Conservation (phyloP, 495 filamentous ascomycete genomes). For the Collariella sp. region DNA sequence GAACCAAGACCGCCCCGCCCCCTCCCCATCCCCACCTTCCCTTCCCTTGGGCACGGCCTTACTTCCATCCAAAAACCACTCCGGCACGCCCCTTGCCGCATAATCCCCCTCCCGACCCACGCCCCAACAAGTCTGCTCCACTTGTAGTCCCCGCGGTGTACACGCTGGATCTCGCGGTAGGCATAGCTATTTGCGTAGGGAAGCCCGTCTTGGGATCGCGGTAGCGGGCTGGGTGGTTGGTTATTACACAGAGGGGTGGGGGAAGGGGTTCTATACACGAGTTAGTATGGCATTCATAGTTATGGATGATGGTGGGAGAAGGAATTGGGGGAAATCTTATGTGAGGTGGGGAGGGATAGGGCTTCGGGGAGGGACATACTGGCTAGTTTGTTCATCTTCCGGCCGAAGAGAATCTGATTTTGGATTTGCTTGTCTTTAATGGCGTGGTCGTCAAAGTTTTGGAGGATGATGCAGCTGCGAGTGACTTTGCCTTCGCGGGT, state of each 20-base stretch:
- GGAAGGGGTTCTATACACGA: conserved; percentile 35
- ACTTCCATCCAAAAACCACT: conserved; percentile 49
- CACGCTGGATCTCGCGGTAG: conserved; percentile 60
- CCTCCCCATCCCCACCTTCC: no score
- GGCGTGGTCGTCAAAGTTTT: conserved; percentile 47
- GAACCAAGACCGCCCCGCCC: not conserved
- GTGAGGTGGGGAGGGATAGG: no score
- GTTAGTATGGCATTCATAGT: conserved; percentile 11
- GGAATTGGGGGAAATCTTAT: conserved; percentile 1
- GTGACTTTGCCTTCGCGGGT: conserved; percentile 31
- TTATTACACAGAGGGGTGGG: conserved; percentile 62
- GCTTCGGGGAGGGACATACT: conserved; percentile 31
- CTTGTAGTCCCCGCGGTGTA: conserved; percentile 56
- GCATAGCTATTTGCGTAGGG: conserved; percentile 67
- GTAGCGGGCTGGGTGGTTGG: conserved; percentile 66
- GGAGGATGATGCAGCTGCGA: conserved; percentile 47
- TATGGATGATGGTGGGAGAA: not conserved
- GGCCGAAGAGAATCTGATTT: conserved; percentile 44
- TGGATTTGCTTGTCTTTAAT: conserved; percentile 48
- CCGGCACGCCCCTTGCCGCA: conserved; percentile 61
- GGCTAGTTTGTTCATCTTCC: conserved; percentile 44
- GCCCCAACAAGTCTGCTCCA: conserved; percentile 71
- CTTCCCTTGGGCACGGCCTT: conserved; percentile 11
- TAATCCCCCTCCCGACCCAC: conserved; percentile 55
- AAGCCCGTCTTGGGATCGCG: conserved; percentile 69